These are phyloP conservation scores for Cichorium intybus DNA, from an alignment of 140 eudicot genomes.

Conservation along the genomic window DNA sequence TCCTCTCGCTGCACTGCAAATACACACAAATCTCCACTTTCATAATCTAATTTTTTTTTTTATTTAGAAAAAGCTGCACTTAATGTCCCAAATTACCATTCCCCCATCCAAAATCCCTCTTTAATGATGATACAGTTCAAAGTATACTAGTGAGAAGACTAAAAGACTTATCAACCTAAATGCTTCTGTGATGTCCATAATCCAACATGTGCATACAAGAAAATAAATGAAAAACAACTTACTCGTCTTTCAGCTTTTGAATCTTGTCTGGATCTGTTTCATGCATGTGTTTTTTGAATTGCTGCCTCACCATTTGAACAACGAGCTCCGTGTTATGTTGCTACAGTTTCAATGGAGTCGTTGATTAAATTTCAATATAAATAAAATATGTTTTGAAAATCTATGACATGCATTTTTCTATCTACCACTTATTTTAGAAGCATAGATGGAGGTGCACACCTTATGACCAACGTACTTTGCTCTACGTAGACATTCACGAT, in stretches of 20 bases:
- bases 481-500: conserved; percentile 92
- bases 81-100: too few relatives aligned
- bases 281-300: conserved; percentile 74
- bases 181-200: not conserved
- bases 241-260: conserved; percentile 80
- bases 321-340: conserved; percentile 71
- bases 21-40: not conserved
- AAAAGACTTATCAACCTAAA: not conserved
- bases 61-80: too few relatives aligned
- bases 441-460: conserved; percentile 33
- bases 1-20: conserved; percentile 95
- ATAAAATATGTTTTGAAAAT: not conserved
- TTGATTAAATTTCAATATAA: conserved; percentile 1
- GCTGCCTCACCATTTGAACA: conserved; percentile 74
- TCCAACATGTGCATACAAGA: not conserved
- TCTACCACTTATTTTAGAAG: not conserved
- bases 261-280: conserved; percentile 94
- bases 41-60: too few relatives aligned
- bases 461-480: conserved; percentile 80
- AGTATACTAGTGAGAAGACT: too few relatives aligned
- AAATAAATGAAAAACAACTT: conserved; percentile 31
- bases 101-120: too few relatives aligned
- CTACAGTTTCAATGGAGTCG: conserved; percentile 37
- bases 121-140: too few relatives aligned
- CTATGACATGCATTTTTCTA: not conserved